phyloP scores from a whole-genome alignment of 2,329 filamentous ascomycete species.

The Apiospora malaysiana region DNA sequence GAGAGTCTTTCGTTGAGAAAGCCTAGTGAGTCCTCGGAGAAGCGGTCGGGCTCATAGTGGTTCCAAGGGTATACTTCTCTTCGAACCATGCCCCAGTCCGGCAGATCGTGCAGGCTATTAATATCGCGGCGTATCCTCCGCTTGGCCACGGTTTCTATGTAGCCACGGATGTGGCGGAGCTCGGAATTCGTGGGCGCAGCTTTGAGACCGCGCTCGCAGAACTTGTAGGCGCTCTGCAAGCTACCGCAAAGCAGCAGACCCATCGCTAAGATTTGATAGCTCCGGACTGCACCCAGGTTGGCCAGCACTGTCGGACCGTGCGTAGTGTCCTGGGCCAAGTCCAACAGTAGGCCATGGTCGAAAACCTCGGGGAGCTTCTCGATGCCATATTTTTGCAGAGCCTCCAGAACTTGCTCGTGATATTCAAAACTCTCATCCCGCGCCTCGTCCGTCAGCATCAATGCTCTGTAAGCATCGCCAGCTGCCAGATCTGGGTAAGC shows the following conservation, averaged over 20 bases:
- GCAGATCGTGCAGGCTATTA: conserved; percentile 61
- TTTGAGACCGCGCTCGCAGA: conserved; percentile 66
- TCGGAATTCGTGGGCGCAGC: conserved; percentile 60
- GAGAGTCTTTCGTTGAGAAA: conserved; percentile 75
- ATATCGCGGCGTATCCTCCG: conserved; percentile 53
- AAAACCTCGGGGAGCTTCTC: conserved; percentile 52
- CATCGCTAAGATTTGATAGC: conserved; percentile 64
- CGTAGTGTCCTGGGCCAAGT: conserved; percentile 28
- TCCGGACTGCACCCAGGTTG: conserved; percentile 55
- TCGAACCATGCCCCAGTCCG: conserved; percentile 73
- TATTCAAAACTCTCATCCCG: conserved; percentile 82
- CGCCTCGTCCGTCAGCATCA: conserved; percentile 85
- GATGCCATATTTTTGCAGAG: conserved; percentile 49
- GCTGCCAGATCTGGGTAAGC: conserved; percentile 90
- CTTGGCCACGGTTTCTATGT: conserved; percentile 59
- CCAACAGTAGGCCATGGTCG: conserved; percentile 48
- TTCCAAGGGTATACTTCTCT: conserved; percentile 76
- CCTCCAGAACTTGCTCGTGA: conserved; percentile 68
- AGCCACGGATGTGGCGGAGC: conserved; percentile 58
- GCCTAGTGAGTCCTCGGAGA: conserved; percentile 70
- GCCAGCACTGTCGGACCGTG: conserved; percentile 38
- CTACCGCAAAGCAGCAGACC: conserved; percentile 70
- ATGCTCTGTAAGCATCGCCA: conserved; percentile 87
- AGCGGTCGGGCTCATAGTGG: conserved; percentile 70
- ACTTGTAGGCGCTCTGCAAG: conserved; percentile 69